Conservation (phyloP, 176 grass and related monocot genomes). For the Canna indica region DNA sequence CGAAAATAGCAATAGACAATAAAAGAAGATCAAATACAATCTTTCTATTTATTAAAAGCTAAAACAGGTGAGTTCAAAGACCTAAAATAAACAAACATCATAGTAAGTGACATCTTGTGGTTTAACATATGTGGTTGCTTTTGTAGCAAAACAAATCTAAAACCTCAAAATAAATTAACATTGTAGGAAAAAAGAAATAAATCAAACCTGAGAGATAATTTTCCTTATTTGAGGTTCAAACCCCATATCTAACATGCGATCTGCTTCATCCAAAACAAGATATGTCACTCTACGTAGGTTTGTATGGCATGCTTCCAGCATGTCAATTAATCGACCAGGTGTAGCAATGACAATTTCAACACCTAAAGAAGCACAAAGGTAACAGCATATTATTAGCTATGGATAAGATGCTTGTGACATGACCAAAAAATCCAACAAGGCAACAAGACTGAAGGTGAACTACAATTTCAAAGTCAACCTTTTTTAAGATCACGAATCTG, state of each 20-base stretch:
- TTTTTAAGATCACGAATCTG: constrained; percentile 85
- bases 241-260: constrained; percentile 96
- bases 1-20: not conserved
- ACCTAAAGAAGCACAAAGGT: constrained; percentile 28
- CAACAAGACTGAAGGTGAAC: constrained; percentile 1
- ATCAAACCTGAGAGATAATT: constrained; percentile 75
- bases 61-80: not conserved
- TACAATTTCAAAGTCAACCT: constrained; percentile 37
- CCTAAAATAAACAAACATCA: no score
- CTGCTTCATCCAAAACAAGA: constrained; percentile 87
- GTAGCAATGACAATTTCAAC: constrained; percentile 91
- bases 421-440: not conserved
- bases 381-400: not conserved
- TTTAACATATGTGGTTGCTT: no score
- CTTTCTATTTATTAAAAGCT: not conserved
- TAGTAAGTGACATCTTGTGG: no score
- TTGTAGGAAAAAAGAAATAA: not conserved
- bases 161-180: not conserved
- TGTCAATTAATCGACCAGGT: constrained; percentile 82
- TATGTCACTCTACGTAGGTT: constrained; percentile 85
- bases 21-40: not conserved
- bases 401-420: not conserved
- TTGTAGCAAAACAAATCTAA: not conserved
- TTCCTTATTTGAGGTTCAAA: constrained; percentile 97
- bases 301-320: constrained; percentile 82